Base-by-base conservation (phyloP, 108 stramenopile genomes). In the Cyclostephanos invisitatus region DNA sequence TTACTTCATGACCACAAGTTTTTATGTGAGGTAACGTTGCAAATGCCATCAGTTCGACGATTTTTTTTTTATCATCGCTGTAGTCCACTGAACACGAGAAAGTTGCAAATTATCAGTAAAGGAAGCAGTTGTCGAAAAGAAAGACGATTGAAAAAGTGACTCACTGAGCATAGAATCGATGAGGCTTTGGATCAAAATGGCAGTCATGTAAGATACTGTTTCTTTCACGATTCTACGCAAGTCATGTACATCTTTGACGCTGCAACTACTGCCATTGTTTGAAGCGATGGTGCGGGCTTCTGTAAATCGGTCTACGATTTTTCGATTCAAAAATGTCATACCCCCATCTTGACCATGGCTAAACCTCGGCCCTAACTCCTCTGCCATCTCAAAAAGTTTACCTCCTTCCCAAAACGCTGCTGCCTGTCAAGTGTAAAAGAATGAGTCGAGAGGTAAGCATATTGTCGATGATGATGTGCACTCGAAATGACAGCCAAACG, bases 351-450 rank as follows among this genome's bases (percentile, higher is more conserved):
- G 67, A 5, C 72, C 59, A 10, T 62, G 67, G 20, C 75, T 63
- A 50, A 91, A 94, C 25, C 65, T 67, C 5, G 64, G 77, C 3
- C 86, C 91, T 38, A 84, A 62, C 48, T 68, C 36, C 63, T 94
- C 91, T 21, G 93, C 84, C 64, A 91, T 54, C 1, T 84, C 84
- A 78, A 86, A 92, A 9, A 94, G 54, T 7, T 87, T 67, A 24
- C 90, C 85, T 10, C 91, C 89, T 21, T 85, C 59, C 90, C 89
- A 91, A 32, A 89, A 75, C 18, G 91, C 87, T 10, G 88, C 91
- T 24, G 85, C 93, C 60, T 61, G 60, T 36, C 1, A 18, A 38
- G 17, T 61, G 22, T 21, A 9, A 21, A 29, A 28, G 8, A 37
- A 18, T 29, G 60, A 61, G 37, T 37, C 5, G 18, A 44, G 36